Base-by-base conservation (phyloP, 495 filamentous ascomycete genomes). In the Podospora sp. region DNA sequence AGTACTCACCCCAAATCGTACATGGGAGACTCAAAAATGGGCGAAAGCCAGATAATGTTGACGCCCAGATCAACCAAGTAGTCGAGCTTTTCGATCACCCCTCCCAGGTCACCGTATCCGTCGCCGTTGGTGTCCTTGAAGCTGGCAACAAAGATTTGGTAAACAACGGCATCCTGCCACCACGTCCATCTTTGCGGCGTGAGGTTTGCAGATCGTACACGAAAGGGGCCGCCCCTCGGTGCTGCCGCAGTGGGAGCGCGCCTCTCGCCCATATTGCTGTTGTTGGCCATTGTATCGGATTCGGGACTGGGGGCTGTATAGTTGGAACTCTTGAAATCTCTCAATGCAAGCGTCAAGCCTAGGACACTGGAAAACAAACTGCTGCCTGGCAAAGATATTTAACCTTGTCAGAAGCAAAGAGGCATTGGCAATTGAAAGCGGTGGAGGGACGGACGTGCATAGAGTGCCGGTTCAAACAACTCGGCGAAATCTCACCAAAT, bases 141-240 rank as follows among this genome's bases (percentile, higher is more conserved):
- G 6, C 82, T 85, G 0, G 86, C 80, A 3, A 86, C 87, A 79
- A 86, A 90, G 70, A 90, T 85, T 68, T 90, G 88, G 69, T 90
- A 90, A 22, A 89, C 83, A 9, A 69, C 65, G 11, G 67, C 70
- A 60, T 76, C 73, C 60, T 75, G 77, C 75, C 76, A 79, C 68
- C 68, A 70, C 20, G 56, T 55, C 51, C 12, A 55, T 20, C 22
- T 55, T 55, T 55, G 51, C 22, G 6, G 12, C 12, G 51, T 20
- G 9, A 55, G 20, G 22, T 20, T 55, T 55, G 51, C 51, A 20
- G 51, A 16, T 22, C 51, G 51, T 55, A 55, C 12, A 55, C 20
- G 51, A 20, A 55, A 6, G 12, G 51, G 51, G 12, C n/a, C 22
- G 51, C 22, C 22, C 7, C 51, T 20, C n/a, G n/a, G n/a, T n/a